These are phyloP conservation scores for Penicillium italicum DNA, from an alignment of 2,329 filamentous ascomycete species.

Conservation along the genomic window DNA sequence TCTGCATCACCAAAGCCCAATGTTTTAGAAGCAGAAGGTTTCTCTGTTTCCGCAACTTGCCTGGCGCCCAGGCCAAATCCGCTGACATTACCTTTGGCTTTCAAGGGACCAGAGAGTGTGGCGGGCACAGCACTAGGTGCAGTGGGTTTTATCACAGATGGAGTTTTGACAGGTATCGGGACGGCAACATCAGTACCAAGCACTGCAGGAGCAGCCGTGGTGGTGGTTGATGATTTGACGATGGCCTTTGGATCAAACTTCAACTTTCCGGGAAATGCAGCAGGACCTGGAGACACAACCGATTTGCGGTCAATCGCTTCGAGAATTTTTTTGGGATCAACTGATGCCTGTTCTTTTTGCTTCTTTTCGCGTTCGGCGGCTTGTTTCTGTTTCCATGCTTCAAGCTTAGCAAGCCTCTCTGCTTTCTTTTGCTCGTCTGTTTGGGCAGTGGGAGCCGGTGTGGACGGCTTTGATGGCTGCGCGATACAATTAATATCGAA, in stretches of 20 bases:
- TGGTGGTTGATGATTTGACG: slow-evolving; percentile 64
- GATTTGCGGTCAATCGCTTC: slow-evolving; percentile 72
- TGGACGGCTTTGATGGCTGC: slow-evolving; percentile 54
- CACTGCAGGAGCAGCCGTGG: slow-evolving; percentile 51
- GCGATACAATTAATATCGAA: slow-evolving; percentile 1
- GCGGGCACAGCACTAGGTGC: slow-evolving; percentile 42
- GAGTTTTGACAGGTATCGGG: slow-evolving; percentile 46
- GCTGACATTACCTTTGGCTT: slow-evolving; percentile 69
- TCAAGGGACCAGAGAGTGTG: slow-evolving; percentile 50
- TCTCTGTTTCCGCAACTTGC: slow-evolving; percentile 61
- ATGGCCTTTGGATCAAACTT: slow-evolving; percentile 88
- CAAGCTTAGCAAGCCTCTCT: slow-evolving; percentile 74
- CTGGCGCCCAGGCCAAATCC: slow-evolving; percentile 78
- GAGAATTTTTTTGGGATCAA: slow-evolving; percentile 63
- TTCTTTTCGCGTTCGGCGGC: slow-evolving; percentile 69
- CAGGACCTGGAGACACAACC: slow-evolving; percentile 54
- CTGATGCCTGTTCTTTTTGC: slow-evolving; percentile 62
- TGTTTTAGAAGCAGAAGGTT: slow-evolving; percentile 66
- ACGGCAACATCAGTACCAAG: slow-evolving; percentile 56
- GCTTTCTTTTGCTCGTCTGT: slow-evolving; percentile 73
- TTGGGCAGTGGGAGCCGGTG: slow-evolving; percentile 47
- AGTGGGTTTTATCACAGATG: slow-evolving; percentile 37
- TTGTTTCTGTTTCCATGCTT: slow-evolving; percentile 90
- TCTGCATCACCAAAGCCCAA: slow-evolving; percentile 86
- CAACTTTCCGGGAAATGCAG: slow-evolving; percentile 72